Percentiles rank a stretch among this genome's conserved stretches.
phyloP scores from a whole-genome alignment of 257 asterid species.

The Solanum bukasovii region DNA sequence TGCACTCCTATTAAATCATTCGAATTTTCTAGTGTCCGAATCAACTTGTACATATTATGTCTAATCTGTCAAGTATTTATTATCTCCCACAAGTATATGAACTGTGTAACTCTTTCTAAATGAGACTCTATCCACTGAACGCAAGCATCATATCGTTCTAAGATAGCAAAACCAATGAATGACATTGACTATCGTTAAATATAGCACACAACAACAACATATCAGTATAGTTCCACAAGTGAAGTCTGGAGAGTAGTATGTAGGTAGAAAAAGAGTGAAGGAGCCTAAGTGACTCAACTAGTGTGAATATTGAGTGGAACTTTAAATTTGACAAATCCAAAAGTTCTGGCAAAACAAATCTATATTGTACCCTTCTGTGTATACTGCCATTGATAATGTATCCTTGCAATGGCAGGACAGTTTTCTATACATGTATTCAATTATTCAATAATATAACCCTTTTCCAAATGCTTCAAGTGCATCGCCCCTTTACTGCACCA shows the following conservation, averaged over 20 bases:
- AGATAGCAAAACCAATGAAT: not conserved
- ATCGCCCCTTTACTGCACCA: not conserved
- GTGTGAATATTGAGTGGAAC: not conserved
- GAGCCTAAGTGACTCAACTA: not conserved
- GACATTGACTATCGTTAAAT: not conserved
- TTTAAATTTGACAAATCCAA: not conserved
- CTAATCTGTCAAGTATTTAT: not conserved
- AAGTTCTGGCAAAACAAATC: conserved; percentile 19
- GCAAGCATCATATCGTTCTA: not conserved
- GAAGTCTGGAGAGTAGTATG: no score
- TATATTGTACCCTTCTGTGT: conserved; percentile 40
- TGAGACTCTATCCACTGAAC: not conserved
- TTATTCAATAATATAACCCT: conserved; percentile 15
- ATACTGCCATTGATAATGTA: conserved; percentile 29
- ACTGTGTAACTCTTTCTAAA: not conserved
- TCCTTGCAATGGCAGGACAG: conserved; percentile 47
- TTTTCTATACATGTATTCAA: conserved; percentile 60
- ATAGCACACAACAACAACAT: not conserved
- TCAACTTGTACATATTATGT: not conserved
- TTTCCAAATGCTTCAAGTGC: not conserved
- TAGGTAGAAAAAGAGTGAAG: not conserved
- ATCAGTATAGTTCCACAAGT: no score
- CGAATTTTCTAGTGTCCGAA: not conserved
- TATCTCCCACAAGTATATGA: no score
- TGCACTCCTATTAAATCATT: not conserved